Evolutionary conservation across 768 basidiomycete genomes (phyloP).

Genomic region (Phanerochaete sordida): DNA sequence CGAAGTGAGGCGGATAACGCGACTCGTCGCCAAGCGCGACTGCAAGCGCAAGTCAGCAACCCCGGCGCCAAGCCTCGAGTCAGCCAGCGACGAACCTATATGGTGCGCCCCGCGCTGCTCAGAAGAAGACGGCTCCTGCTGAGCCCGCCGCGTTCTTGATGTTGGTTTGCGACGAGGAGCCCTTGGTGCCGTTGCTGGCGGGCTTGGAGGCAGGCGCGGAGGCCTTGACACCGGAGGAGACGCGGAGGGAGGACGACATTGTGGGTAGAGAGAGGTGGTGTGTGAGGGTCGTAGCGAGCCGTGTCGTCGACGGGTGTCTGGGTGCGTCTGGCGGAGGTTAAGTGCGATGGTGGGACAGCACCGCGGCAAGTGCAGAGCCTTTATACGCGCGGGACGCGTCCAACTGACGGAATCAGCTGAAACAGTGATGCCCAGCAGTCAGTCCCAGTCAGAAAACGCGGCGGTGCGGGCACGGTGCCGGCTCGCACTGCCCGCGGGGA

Average conservation of each 20-base stretch:
- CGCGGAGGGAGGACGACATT: background rate
- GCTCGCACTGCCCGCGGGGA: background rate
- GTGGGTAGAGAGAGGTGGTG: background rate
- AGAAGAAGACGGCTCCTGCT: conserved; percentile 12
- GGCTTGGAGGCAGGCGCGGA: conserved; percentile 12
- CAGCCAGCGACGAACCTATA: background rate
- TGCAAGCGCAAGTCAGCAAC: background rate
- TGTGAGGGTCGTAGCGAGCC: background rate
- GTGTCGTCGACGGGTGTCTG: background rate
- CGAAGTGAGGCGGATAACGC: background rate
- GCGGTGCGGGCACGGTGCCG: background rate
- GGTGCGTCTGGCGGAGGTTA: background rate
- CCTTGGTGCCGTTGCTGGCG: background rate
- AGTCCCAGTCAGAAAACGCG: background rate
- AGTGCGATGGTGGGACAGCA: background rate
- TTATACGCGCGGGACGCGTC: background rate
- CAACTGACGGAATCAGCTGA: conserved; percentile 6
- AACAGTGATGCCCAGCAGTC: conserved; percentile 8
- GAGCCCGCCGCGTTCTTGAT: conserved; percentile 1
- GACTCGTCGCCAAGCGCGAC: background rate
- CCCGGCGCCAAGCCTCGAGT: background rate
- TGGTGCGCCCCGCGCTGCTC: background rate
- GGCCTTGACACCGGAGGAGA: conserved; percentile 1
- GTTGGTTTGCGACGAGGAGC: conserved; percentile 4
- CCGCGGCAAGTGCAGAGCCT: background rate